These are phyloP conservation scores for Fusarium metavorans DNA, from an alignment of 2,329 filamentous ascomycete genomes.

Conservation along the genomic window DNA sequence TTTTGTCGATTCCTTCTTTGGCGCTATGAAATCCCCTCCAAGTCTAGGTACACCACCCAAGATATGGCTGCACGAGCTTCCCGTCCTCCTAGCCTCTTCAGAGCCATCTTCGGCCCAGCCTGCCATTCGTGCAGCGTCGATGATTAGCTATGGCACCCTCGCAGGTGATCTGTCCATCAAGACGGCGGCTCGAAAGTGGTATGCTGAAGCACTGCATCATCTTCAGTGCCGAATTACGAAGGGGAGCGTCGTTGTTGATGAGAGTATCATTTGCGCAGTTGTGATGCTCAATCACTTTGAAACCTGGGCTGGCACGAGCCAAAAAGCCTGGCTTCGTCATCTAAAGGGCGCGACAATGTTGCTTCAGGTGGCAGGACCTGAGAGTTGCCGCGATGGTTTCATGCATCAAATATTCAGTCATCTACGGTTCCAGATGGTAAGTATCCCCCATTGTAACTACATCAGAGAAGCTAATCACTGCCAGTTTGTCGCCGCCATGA, in stretches of 20 bases:
- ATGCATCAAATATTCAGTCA: constrained; percentile 22
- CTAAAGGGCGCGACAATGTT: constrained; percentile 14
- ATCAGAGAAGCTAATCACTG: not conserved
- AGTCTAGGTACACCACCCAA: not conserved
- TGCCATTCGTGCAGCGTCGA: constrained; percentile 21
- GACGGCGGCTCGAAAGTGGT: constrained; percentile 12
- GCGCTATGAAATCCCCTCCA: constrained; percentile 7
- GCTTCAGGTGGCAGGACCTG: constrained; percentile 3
- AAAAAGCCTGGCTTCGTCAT: constrained; percentile 16
- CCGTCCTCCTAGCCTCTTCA: not conserved
- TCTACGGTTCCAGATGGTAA: constrained; percentile 14
- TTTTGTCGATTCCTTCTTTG: constrained; percentile 24
- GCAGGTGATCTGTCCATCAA: constrained; percentile 10
- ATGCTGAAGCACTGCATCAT: constrained; percentile 7
- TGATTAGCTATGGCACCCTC: constrained; percentile 21
- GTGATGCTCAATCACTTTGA: constrained; percentile 22
- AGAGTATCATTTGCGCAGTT: not conserved
- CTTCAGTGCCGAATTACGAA: not conserved
- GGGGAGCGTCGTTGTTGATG: not conserved
- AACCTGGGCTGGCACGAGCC: constrained; percentile 17
- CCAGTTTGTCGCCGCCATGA: constrained; percentile 18
- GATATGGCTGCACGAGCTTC: constrained; percentile 19
- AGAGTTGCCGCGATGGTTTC: constrained; percentile 12
- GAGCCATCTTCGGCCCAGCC: not conserved
- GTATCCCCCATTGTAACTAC: not conserved